Conservation (phyloP, 2,329 filamentous ascomycete species). For the Diaporthe vaccinii region DNA sequence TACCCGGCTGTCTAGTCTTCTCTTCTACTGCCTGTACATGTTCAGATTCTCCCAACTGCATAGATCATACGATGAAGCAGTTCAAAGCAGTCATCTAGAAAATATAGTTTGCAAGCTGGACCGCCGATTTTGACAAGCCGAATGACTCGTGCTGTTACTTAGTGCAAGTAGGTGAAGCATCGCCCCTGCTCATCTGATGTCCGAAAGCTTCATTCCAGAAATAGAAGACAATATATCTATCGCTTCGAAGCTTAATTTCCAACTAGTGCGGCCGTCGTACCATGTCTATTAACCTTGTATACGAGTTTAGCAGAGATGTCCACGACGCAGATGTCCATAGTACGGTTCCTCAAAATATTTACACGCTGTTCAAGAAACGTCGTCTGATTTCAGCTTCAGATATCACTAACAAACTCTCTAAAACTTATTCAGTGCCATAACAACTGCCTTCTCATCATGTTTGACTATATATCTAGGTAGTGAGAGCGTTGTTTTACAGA, state of each 20-base stretch:
- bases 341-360: too few relatives aligned
- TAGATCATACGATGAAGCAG: neutral
- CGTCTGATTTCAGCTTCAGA: too few relatives aligned
- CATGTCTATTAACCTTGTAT: neutral
- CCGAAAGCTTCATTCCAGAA: conserved; percentile 1
- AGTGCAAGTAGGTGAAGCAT: neutral
- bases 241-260: neutral
- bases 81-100: neutral
- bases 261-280: neutral
- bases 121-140: neutral
- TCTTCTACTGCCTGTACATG: too few relatives aligned
- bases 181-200: neutral
- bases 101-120: neutral
- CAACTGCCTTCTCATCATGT: too few relatives aligned
- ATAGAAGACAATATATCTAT: neutral
- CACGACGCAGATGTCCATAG: neutral
- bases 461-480: too few relatives aligned
- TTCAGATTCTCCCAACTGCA: neutral
- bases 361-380: too few relatives aligned
- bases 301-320: neutral
- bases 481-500: too few relatives aligned
- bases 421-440: too few relatives aligned
- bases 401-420: too few relatives aligned
- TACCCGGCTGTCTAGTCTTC: too few relatives aligned
- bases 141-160: neutral